Evolutionary conservation across 2,329 filamentous ascomycete species (phyloP).

Genomic region (Sporothrix phasma): DNA sequence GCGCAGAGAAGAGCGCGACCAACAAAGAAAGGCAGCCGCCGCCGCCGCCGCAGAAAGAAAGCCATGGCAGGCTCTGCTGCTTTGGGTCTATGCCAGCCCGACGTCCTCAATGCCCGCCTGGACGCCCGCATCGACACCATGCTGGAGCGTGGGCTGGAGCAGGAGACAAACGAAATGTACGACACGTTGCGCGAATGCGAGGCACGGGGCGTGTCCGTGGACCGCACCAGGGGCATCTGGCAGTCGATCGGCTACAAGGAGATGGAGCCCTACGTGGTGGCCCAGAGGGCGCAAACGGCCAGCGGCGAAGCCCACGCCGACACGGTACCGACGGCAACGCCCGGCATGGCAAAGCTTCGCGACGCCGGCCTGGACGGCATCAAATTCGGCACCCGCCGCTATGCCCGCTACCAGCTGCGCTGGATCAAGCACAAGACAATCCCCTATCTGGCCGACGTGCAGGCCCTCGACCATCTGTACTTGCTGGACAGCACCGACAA

Average conservation of each 20-base stretch:
- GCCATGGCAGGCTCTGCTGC: constrained; percentile 54
- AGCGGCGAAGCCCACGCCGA: too few species aligned
- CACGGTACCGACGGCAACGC: constrained; percentile 13
- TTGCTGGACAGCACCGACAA: constrained; percentile 72
- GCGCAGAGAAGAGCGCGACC: constrained; percentile 17
- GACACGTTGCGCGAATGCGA: constrained; percentile 28
- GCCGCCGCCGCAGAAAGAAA: neutral
- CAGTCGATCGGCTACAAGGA: constrained; percentile 95
- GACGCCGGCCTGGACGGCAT: constrained; percentile 58
- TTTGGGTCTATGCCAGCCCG: constrained; percentile 75
- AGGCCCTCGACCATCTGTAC: constrained; percentile 52
- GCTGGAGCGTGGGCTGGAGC: constrained; percentile 47
- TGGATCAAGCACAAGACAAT: constrained; percentile 84
- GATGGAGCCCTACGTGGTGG: constrained; percentile 58
- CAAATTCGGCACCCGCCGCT: constrained; percentile 75
- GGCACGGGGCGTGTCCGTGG: constrained; percentile 44
- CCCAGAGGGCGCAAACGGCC: neutral
- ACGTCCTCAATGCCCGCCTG: constrained; percentile 58
- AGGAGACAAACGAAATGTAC: constrained; percentile 40
- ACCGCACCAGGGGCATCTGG: constrained; percentile 81
- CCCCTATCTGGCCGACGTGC: constrained; percentile 50
- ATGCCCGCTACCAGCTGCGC: constrained; percentile 71
- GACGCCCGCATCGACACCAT: constrained; percentile 75
- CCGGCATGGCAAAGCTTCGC: constrained; percentile 46
- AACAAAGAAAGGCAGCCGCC: neutral